These are phyloP conservation scores for Termitomyces sp. DNA, from an alignment of 768 basidiomycete genomes.

Conservation along the genomic window DNA sequence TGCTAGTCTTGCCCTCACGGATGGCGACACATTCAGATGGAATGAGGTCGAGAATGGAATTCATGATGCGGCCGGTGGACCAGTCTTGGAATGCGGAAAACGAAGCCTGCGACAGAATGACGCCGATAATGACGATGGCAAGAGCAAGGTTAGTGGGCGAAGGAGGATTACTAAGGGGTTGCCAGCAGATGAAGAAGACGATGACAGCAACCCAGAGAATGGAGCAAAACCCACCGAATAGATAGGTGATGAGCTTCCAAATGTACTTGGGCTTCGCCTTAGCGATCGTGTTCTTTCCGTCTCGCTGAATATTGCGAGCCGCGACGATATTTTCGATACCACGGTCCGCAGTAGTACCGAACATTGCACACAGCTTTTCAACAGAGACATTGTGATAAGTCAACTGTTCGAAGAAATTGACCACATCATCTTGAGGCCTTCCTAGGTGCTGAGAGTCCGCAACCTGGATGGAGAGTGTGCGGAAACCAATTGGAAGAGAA, in stretches of 20 bases:
- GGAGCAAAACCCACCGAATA: slow-evolving; percentile 14
- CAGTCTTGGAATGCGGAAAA: slow-evolving; percentile 14
- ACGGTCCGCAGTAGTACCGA: slow-evolving; percentile 7
- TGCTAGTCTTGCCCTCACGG: slow-evolving; percentile 8
- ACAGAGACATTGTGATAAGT: slow-evolving; percentile 9
- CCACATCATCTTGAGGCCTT: background rate
- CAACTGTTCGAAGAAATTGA: slow-evolving; percentile 5
- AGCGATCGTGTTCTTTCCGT: slow-evolving; percentile 11
- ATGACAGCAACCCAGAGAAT: slow-evolving; percentile 14
- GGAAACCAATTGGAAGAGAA: slow-evolving; percentile 12
- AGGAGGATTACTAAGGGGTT: slow-evolving; percentile 10
- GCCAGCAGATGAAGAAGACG: slow-evolving; percentile 14
- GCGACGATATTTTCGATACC: slow-evolving; percentile 9
- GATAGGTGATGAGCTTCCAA: slow-evolving; percentile 6
- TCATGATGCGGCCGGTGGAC: slow-evolving; percentile 15
- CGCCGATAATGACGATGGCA: slow-evolving; percentile 11
- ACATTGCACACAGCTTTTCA: slow-evolving; percentile 9
- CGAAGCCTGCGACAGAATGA: slow-evolving; percentile 9
- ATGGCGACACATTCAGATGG: slow-evolving; percentile 12
- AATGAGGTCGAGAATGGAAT: slow-evolving; percentile 16
- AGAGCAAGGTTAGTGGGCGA: slow-evolving; percentile 14
- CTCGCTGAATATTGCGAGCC: slow-evolving; percentile 9
- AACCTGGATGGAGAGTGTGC: slow-evolving; percentile 14
- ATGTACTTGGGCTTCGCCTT: slow-evolving; percentile 10
- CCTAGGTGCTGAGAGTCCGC: slow-evolving; percentile 1